Base-by-base conservation (phyloP, 2,329 filamentous ascomycete species). In the Harringtonia aguacate region DNA sequence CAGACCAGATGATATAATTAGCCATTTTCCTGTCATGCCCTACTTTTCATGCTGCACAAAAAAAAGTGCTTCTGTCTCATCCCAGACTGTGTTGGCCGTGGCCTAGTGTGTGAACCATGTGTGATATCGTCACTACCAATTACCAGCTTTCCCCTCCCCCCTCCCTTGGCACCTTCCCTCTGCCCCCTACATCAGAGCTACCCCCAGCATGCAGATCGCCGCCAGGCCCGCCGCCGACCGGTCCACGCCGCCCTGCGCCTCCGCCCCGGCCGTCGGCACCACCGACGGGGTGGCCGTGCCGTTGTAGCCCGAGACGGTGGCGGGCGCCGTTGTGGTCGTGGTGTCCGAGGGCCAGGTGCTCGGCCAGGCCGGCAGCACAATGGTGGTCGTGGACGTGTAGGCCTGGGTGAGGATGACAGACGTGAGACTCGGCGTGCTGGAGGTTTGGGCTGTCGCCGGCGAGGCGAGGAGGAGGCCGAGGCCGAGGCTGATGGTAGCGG, bases 201-300 rank as follows among this genome's bases (percentile, higher is more conserved):
- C 13, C 3, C 51, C 53, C 20, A 54, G 14, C 3, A 48, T 50
- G 14, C 45, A 45, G 44, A 51, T 44, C 18, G 47, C 27, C 10
- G 50, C 44, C 31, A 55, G 34, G 1, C 52, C 54, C 18, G 46
- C 37, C 10, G 49, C 41, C 22, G 49, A 36, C 5, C 35, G 50
- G 39, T 55, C 50, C 24, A 52, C 30, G 9, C 14, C 41, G 24
- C n/a, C n/a, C 40, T 48, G 42, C 22, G 39, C 18, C 15, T 43
- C 47, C 8, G 48, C 55, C 0, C 39, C 52, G 3, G 50, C 50
- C 15, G 55, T 49, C 2, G 52, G 46, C 33, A 55, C 52, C 2
- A 47, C 48, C 1, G 43, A 36, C 0, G 47, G 45, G 15, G 42
- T 34, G 15, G 42, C 14, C 4, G 39, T 15, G 4, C 29, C 3